phyloP scores from a whole-genome alignment of 2,329 filamentous ascomycete genomes.

The Nothophaeocryptopus gaeumannii region DNA sequence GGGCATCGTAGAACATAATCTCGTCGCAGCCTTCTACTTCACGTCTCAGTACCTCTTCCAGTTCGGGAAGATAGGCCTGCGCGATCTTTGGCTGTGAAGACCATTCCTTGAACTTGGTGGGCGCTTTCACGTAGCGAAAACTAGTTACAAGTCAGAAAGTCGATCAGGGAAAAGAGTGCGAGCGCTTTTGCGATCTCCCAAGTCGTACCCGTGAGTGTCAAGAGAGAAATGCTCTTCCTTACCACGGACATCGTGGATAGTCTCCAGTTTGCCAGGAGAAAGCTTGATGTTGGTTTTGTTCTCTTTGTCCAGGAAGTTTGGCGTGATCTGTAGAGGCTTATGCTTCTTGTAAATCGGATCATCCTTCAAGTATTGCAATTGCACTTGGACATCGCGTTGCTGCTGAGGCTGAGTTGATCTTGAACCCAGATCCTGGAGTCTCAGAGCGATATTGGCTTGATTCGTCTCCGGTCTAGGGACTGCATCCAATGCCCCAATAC shows the following conservation, averaged over 20 bases:
- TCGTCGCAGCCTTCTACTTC: conserved; percentile 29
- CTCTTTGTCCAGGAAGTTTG: conserved; percentile 26
- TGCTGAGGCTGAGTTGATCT: conserved; percentile 24
- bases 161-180: no score
- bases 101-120: conserved; percentile 14
- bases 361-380: conserved; percentile 30
- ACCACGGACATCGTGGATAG: conserved; percentile 41
- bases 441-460: neutral
- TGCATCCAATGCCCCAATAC: neutral
- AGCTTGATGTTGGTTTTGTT: conserved; percentile 25
- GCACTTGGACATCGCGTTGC: conserved; percentile 38
- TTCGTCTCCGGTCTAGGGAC: neutral
- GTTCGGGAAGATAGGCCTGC: conserved; percentile 9
- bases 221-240: conserved; percentile 9
- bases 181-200: no score
- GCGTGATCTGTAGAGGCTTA: conserved; percentile 31
- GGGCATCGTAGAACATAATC: conserved; percentile 27
- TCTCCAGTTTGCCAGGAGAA: conserved; percentile 20
- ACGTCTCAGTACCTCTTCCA: conserved; percentile 18
- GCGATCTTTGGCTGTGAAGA: conserved; percentile 19
- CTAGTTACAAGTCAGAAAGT: neutral
- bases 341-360: conserved; percentile 25
- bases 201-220: conserved; percentile 6
- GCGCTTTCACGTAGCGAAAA: conserved; percentile 28
- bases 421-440: neutral